Percentiles rank a stretch among this genome's conserved stretches.
Evolutionary conservation across 2,329 filamentous ascomycete genomes (phyloP).

Genomic region (Hypoxylon sp.): DNA sequence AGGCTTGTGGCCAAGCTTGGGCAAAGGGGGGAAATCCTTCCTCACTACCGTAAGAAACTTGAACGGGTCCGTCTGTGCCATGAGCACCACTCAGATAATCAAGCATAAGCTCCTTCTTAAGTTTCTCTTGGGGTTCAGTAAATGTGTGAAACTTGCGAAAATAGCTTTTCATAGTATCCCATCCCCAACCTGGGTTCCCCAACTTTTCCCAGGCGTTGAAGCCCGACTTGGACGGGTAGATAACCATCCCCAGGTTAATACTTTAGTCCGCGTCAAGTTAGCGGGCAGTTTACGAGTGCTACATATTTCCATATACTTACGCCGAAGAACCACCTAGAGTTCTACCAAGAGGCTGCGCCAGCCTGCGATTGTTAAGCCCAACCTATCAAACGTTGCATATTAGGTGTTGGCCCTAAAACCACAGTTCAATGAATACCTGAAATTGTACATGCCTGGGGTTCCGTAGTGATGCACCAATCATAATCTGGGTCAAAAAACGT

Average conservation of each 20-base stretch:
- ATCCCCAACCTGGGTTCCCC: slow-evolving; percentile 59
- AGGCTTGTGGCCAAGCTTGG: slow-evolving; percentile 26
- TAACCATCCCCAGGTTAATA: slow-evolving; percentile 38
- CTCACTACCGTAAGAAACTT: slow-evolving; percentile 33
- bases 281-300: not conserved
- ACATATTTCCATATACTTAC: slow-evolving; percentile 5
- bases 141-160: slow-evolving; percentile 50
- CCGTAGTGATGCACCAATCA: slow-evolving; percentile 35
- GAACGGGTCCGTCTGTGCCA: slow-evolving; percentile 26
- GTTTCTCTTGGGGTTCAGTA: slow-evolving; percentile 29
- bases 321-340: slow-evolving; percentile 33
- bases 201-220: slow-evolving; percentile 58
- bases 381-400: slow-evolving; percentile 7
- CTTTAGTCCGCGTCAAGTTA: slow-evolving; percentile 1
- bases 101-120: slow-evolving; percentile 34
- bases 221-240: slow-evolving; percentile 50
- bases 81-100: slow-evolving; percentile 21
- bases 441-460: slow-evolving; percentile 19
- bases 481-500: slow-evolving; percentile 23
- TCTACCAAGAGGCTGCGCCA: slow-evolving; percentile 28
- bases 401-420: not conserved
- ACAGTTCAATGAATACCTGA: not conserved
- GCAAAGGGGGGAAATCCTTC: slow-evolving; percentile 23
- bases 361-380: slow-evolving; percentile 24
- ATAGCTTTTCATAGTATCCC: slow-evolving; percentile 54